Evolutionary conservation across 768 basidiomycete species (phyloP), one percentile per base, ranked within the genome.

Genomic region (Panaeolus papilionaceus): DNA sequence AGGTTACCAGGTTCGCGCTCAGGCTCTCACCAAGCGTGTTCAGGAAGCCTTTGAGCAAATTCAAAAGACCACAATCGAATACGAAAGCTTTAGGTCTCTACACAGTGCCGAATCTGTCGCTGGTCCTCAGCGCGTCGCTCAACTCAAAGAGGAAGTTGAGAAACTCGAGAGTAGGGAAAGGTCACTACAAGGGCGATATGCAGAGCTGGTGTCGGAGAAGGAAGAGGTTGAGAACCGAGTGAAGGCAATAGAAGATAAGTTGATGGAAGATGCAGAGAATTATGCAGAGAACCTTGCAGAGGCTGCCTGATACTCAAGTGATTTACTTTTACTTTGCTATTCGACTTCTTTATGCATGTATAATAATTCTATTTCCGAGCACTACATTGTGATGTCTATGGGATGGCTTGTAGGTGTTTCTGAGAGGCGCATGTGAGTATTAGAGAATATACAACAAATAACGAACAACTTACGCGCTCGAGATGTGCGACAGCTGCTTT

Each of bases 141-240:
- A 84, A n/a, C 84, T 98, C 71, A 89, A 89, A 76, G 94, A 95
- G 72, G 96, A 98, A 76, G 96, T 98, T 26, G 91, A 92, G 42
- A 83, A 80, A 69, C 83, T 99, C 37, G 91, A 94, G 76, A 80
- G 84, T 67, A 83, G 93, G 71, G 98, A 98, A 79, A 81, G 84
- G 64, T 78, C 87, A 72, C 80, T 98, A 71, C 98, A 99, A 79
- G 86, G 86, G 71, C 82, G 88, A 62, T 98, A 97, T 78, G 89
- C 87, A n/a, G 96, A 96, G 71, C 77, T 99, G 69, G 88, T 91
- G 66, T 80, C 83, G 66, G 92, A 95, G 79, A 82, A 88, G 72
- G 79, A 84, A 62, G 91, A 91, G 62, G 79, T 86, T 2, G 84
- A 86, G 72, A 82, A 79, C 23, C 84, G 89, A 61, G 84, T 94